Percentiles rank a stretch among this genome's conserved stretches.
Evolutionary conservation across 164 flowering plant genomes (phyloP).

Genomic region (Vitis amurensis): DNA sequence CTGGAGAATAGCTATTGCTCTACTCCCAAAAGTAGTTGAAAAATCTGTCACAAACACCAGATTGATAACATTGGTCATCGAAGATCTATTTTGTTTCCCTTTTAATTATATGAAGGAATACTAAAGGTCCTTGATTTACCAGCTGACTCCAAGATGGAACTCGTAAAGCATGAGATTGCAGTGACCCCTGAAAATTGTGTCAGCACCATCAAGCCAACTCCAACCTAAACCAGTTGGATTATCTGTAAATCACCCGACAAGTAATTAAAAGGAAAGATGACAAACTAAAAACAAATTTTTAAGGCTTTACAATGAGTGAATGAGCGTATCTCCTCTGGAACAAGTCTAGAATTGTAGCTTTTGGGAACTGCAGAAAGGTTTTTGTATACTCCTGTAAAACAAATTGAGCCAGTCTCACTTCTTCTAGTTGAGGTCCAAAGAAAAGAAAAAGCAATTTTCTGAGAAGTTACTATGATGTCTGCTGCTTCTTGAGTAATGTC

Average conservation of each 20-base stretch:
- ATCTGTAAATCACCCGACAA: neutral
- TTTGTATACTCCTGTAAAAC: conserved; percentile 6
- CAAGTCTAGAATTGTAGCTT: conserved; percentile 1
- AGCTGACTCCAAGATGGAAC: neutral
- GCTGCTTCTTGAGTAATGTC: conserved; percentile 32
- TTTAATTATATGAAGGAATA: too few relatives aligned
- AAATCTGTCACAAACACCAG: neutral
- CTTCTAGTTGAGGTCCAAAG: too few relatives aligned
- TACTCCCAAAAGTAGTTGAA: neutral
- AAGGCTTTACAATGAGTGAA: conserved; percentile 7
- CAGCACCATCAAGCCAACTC: neutral
- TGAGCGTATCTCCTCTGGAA: conserved; percentile 11
- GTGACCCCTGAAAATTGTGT: too few relatives aligned
- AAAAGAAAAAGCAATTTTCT: neutral
- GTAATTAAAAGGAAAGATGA: neutral
- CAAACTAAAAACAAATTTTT: too few relatives aligned
- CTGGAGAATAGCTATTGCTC: neutral
- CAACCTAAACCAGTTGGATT: neutral
- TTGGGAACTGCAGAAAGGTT: neutral
- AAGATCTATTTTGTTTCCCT: neutral
- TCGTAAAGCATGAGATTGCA: neutral
- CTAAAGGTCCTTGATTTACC: neutral
- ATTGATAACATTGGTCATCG: neutral
- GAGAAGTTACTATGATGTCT: conserved; percentile 23
- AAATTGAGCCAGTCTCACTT: neutral